Base-by-base conservation (phyloP, 441 rosid genomes). In the Euphorbia celastroides region DNA sequence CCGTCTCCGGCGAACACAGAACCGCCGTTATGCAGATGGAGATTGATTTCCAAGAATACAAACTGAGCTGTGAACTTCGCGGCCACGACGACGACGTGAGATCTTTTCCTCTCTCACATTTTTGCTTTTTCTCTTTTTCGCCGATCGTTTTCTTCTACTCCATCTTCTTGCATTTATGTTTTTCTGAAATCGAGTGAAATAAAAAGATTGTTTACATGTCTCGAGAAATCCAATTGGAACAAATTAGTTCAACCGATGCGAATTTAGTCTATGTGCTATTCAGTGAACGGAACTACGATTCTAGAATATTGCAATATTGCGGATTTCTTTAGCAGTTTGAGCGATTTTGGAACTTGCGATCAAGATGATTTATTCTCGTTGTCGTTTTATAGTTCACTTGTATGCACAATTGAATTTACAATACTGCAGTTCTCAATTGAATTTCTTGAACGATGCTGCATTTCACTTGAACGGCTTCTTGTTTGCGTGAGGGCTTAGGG, bases 31-130 rank as follows among this genome's bases (percentile, higher is more conserved):
- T 61, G 74, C 68, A 60, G 7, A 84, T 88, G 93, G 96, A 88
- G 25, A 77, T 86, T 78, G 98, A 95, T 80, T 84, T 80, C 76
- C 78, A 78, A 44, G 87, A 79, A 17, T 95, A 95, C 74, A 75
- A 72, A 58, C 81, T 92, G 36, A 83, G 98, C 66, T 87, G 87
- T 69, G 87, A 88, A 67, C 89, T 92, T 57, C 88, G 77, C 19
- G 99, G 95, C 66, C 99, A 92, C 79, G 96, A 88, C 66, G 98
- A 82, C 76, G 98, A 92, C 57, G 99, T 95, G 76, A 75, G 85
- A 77, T 78, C 74, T 60, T 41, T n/a, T n/a, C n/a, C n/a, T n/a
- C n/a, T n/a, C 10, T 27, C n/a, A n/a, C n/a, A 5, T 27, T 57
- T 57, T 3, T 55, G 26, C 50, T 1, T 44, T 44, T 44, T 44